Base-by-base conservation (phyloP, 352 stramenopile species). In the Aphanomyces astaci region DNA sequence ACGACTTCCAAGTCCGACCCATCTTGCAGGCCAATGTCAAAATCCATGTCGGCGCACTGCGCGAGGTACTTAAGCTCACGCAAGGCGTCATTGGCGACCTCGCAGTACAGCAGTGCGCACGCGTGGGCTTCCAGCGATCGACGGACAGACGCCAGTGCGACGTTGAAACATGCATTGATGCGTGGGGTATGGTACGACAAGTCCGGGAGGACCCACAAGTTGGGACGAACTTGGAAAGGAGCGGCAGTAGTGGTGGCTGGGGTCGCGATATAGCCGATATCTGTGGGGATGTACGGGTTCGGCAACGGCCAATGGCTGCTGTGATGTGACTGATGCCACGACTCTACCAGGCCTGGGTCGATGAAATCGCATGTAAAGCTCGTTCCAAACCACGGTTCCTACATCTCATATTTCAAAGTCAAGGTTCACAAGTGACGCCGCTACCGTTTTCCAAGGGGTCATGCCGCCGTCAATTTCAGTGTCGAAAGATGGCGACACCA, bases 281-380 rank as follows among this genome's bases (percentile, higher is more conserved):
- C 60, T 24, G 46, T 72, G 11, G 66, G 31, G 7, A 72, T 64
- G 7, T 63, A 72, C 9, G 51, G 49, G 64, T 72, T 72, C 30
- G 4, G 43, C 32, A 7, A 22, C 49, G 66, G 66, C 22, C 70
- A 64, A 0, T 22, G 31, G 7, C 13, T 10, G 17, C 4, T 27
- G 19, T 28, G 32, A 27, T 27, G 24, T 7, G 55, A 31, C n/a
- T 28, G n/a, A 3, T 13, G 45, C 55, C 55, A 64, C 39, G 25
- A 17, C 4, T 31, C 5, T 48, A 49, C 15, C 11, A 64, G 19
- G 11, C n/a, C 7, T 19, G 32, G 0, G 5, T 28, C 11, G 15
- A 68, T 17, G 28, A 7, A 13, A 9, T 22, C 9, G 19, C 2
- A 32, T 24, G 13, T 28, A 25, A 48, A 68, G 13, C 19, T n/a